phyloP scores from a whole-genome alignment of 2,329 filamentous ascomycete species.

The Aspergillus fumigatiaffinis region DNA sequence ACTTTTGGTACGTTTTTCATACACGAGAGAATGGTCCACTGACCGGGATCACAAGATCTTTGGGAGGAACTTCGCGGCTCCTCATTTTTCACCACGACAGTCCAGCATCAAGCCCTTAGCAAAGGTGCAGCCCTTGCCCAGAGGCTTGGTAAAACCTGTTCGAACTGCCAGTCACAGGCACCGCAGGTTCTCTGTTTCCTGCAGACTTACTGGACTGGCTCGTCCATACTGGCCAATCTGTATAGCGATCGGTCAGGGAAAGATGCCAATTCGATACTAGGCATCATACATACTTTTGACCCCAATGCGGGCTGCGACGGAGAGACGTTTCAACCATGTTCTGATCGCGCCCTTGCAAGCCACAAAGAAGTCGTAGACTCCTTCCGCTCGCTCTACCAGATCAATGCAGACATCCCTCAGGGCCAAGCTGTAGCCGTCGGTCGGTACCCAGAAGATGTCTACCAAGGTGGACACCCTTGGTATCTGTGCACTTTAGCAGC shows the following conservation, averaged over 20 bases:
- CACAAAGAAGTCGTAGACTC: slow-evolving; percentile 72
- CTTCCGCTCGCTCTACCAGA: slow-evolving; percentile 65
- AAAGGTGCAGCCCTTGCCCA: slow-evolving; percentile 61
- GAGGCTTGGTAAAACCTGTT: slow-evolving; percentile 59
- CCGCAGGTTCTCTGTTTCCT: slow-evolving; percentile 70
- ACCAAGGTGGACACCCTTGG: slow-evolving; percentile 77
- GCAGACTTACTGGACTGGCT: slow-evolving; percentile 68
- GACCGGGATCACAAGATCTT: slow-evolving; percentile 45
- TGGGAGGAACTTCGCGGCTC: slow-evolving; percentile 76
- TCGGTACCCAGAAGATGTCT: slow-evolving; percentile 68
- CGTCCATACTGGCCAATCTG: slow-evolving; percentile 67
- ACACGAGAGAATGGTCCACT: not conserved
- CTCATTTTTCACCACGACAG: slow-evolving; percentile 72
- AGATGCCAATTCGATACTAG: slow-evolving; percentile 68
- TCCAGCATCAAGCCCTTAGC: slow-evolving; percentile 60
- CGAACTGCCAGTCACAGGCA: slow-evolving; percentile 59
- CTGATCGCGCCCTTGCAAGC: slow-evolving; percentile 62
- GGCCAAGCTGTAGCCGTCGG: slow-evolving; percentile 61
- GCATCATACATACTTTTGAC: slow-evolving; percentile 67
- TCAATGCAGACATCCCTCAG: slow-evolving; percentile 63
- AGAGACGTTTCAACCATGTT: slow-evolving; percentile 73
- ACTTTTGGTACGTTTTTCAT: slow-evolving; percentile 46
- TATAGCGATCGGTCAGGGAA: slow-evolving; percentile 61
- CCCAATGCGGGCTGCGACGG: slow-evolving; percentile 62
- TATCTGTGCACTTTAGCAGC: slow-evolving; percentile 70